Conservation (phyloP, 495 filamentous ascomycete species). For the Hyaloscypha hepaticicola region DNA sequence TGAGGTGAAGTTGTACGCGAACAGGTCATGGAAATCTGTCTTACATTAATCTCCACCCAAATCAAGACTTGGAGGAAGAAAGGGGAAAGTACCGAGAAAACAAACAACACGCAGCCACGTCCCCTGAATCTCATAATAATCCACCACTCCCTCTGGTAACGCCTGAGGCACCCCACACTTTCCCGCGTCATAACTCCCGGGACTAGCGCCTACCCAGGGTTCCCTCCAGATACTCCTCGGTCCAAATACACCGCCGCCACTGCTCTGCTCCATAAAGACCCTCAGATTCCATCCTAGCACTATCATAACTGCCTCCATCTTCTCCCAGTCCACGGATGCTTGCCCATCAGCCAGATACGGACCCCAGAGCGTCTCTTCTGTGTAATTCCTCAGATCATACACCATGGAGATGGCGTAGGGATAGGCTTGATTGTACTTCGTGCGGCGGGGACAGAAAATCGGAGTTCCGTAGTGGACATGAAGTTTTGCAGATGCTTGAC, state of each 20-base stretch:
- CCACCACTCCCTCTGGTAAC: conserved; percentile 42
- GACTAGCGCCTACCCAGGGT: conserved; percentile 53
- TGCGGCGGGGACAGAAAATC: conserved; percentile 33
- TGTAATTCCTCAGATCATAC: conserved; percentile 65
- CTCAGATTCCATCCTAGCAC: conserved; percentile 56
- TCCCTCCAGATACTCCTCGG: conserved; percentile 41
- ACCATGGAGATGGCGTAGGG: conserved; percentile 59
- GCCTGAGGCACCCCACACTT: conserved; percentile 33
- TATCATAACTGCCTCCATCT: conserved; percentile 63
- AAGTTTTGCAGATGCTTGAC: conserved; percentile 60
- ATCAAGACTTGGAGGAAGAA: background rate
- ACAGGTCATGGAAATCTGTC: conserved; percentile 61
- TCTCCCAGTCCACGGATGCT: conserved; percentile 65
- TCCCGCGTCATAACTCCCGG: conserved; percentile 42
- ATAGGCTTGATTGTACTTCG: conserved; percentile 39
- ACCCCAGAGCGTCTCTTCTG: conserved; percentile 54
- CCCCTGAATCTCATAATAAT: conserved; percentile 61
- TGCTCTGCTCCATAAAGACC: conserved; percentile 40
- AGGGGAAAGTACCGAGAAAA: conserved; percentile 38
- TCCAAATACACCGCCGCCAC: conserved; percentile 38
- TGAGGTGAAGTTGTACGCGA: conserved; percentile 56
- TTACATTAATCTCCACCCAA: conserved; percentile 15
- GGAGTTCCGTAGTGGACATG: conserved; percentile 60
- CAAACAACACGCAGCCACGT: conserved; percentile 53
- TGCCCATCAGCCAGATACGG: conserved; percentile 56